Evolutionary conservation across 1,284 basidiomycete species (phyloP), one percentile per base, ranked within the genome.

Genomic region (Tilletia horrida): DNA sequence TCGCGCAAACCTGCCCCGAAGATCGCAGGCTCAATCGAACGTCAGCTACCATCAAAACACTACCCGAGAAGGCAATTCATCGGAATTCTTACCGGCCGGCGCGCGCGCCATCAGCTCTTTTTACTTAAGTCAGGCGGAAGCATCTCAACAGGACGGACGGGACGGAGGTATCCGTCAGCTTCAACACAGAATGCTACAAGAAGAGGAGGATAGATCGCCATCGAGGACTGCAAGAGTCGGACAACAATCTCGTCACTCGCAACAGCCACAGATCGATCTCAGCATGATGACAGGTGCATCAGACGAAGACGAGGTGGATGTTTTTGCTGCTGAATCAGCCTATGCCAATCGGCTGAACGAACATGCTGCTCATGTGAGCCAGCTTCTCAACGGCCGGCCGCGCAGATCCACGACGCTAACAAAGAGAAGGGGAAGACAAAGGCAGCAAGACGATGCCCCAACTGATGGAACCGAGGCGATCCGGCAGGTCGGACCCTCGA

Each of bases 71-170:
- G 9, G 8, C 45, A 48, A 48, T 16, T n/a, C 7, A 4, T 23
- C 16, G 45, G 45, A 48, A 18, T 18, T 18, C 18, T 48, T 16
- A 6, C 18, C 16, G 45, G 45, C 9, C 7, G 29, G 55, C 9
- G 31, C 29, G 3, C 13, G 55, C 13, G 55, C 55, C 29, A 21
- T 59, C 55, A 59, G 55, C 55, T 59, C 55, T 3, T 59, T 59
- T 16, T 59, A 16, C 27, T 29, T 59, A 1, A 59, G 55, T n/a
- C 55, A 59, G 31, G 14, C 55, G 18, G 55, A 14, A 29, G 18
- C 9, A 8, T 25, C 55, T 35, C 55, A 21, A 18, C 55, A 27
- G 14, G 50, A 23, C 18, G 25, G 23, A 40, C 21, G n/a, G 50
- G 23, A 52, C 23, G 50, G 25, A 40, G 35, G 35, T 4, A 11